A percentile compares a stretch with the other conserved stretches of the same genome.
Conservation (phyloP, 495 filamentous ascomycete genomes). For the Aspergillus incahuasiensis region DNA sequence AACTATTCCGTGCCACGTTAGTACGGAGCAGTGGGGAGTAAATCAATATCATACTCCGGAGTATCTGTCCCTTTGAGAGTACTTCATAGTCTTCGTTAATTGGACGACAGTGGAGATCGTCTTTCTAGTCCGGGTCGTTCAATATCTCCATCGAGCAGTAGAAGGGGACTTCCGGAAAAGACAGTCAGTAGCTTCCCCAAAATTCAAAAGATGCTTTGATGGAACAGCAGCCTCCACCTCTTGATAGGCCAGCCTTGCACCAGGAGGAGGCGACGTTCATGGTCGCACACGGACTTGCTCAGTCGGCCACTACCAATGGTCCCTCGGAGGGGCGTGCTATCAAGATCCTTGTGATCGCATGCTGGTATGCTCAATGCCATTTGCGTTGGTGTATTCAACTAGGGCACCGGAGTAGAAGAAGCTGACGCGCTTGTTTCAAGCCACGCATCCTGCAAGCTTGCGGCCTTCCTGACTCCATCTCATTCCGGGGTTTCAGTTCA, state of each 20-base stretch:
- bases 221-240: neutral
- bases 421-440: constrained; percentile 16
- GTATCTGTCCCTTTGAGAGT: constrained; percentile 1
- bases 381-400: constrained; percentile 4
- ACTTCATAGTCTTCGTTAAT: neutral
- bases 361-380: constrained; percentile 1
- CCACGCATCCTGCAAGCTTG: constrained; percentile 12
- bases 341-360: neutral
- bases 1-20: constrained; percentile 9
- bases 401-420: constrained; percentile 4
- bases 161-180: neutral
- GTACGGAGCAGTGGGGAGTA: neutral
- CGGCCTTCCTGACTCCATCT: constrained; percentile 15
- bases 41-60: constrained; percentile 10
- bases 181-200: neutral
- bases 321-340: constrained; percentile 7
- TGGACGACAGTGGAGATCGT: neutral
- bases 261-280: constrained; percentile 3
- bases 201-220: constrained; percentile 2
- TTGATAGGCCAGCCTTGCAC: neutral
- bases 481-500: constrained; percentile 24
- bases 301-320: constrained; percentile 2
- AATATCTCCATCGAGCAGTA: neutral
- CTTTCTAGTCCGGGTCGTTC: neutral
- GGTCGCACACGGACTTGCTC: constrained; percentile 18